Base-by-base conservation (phyloP, 2,329 filamentous ascomycete genomes). In the Stachybotrys elegans region DNA sequence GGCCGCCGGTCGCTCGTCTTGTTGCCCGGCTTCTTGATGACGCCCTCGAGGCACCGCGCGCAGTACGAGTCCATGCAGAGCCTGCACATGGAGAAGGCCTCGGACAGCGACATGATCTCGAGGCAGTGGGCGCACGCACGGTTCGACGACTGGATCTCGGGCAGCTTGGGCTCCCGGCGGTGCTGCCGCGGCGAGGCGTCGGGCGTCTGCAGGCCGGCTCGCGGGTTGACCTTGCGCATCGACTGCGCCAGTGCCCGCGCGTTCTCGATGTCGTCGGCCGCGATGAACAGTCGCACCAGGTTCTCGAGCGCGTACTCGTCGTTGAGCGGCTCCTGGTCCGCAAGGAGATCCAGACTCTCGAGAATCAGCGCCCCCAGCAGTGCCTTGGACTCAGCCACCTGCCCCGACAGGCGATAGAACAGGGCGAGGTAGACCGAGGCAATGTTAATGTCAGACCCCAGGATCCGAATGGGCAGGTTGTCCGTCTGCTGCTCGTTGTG, bases 261-360 rank as follows among this genome's bases (percentile, higher is more conserved):
- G 19, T 69, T 65, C 1, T 54, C 52, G 4, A 58, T 50, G 40
- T 70, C 67, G 17, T 60, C 56, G 6, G 63, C 60, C 0, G 68
- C 68, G 32, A 69, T 59, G 41, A 71, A 59, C 2, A 65, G 60
- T 2, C 61, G 61, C 1, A 68, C 57, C 12, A 70, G 59, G 41
- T 70, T 70, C 43, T 69, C 66, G 2, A 70, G 55, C 5, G 66
- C 67, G 25, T 63, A 70, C 23, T 63, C 60, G 46, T 70, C 68
- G 37, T 71, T 71, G 14, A 62, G 57, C 3, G 63, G 65, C 45
- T 71, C 68, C 8, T 65, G 61, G 23, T 70, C 68, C 1, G 64
- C 62, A 2, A 70, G 48, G 5, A 69, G 63, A 2, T 59, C 58
- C 12, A 70, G 54, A 32, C 62, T 67, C 20, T 69, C 66, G 13